Percentiles rank a stretch among this genome's conserved stretches.
Evolutionary conservation across 805 yeast species (phyloP).

Genomic region (Starmerella floricola): DNA sequence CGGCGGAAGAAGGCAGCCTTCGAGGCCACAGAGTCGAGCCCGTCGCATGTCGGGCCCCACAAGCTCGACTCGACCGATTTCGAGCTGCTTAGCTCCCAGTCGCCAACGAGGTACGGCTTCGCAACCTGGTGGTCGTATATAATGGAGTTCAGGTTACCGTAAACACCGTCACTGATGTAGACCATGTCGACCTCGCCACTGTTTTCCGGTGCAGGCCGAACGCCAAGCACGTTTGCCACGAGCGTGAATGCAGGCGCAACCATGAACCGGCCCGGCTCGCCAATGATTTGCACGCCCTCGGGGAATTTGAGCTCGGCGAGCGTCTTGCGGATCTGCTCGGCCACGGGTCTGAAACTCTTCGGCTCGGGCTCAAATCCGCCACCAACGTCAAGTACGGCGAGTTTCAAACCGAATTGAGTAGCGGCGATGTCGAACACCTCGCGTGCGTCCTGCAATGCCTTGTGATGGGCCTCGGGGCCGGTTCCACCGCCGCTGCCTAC

Average conservation of each 20-base stretch:
- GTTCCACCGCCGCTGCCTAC: conserved; percentile 88
- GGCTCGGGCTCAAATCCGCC: conserved; percentile 69
- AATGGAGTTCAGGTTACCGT: conserved; percentile 90
- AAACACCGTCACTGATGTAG: conserved; percentile 88
- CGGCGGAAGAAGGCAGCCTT: conserved; percentile 43
- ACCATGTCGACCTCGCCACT: conserved; percentile 46
- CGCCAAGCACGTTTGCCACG: conserved; percentile 77
- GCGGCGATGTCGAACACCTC: conserved; percentile 50
- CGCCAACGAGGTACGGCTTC: conserved; percentile 46
- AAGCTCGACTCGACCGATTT: conserved; percentile 37
- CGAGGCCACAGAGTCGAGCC: conserved; percentile 67
- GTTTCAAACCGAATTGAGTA: conserved; percentile 33
- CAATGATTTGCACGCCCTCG: conserved; percentile 44
- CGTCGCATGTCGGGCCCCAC: conserved; percentile 99
- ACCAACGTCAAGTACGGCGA: conserved; percentile 69
- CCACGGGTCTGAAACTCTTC: conserved; percentile 45
- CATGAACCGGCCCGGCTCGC: conserved; percentile 90
- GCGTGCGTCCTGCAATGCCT: conserved; percentile 41
- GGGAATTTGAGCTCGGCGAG: conserved; percentile 46
- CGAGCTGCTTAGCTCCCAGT: conserved; percentile 26
- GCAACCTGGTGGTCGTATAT: conserved; percentile 85
- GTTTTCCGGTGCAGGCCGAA: conserved; percentile 39
- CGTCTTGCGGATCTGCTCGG: conserved; percentile 40
- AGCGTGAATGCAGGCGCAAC: conserved; percentile 77
- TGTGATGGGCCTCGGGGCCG: conserved; percentile 50